A percentile compares a stretch with the other conserved stretches of the same genome.
These are phyloP conservation scores for Solanum aculeatissimum DNA, from an alignment of 305 asterid species.

Conservation along the genomic window DNA sequence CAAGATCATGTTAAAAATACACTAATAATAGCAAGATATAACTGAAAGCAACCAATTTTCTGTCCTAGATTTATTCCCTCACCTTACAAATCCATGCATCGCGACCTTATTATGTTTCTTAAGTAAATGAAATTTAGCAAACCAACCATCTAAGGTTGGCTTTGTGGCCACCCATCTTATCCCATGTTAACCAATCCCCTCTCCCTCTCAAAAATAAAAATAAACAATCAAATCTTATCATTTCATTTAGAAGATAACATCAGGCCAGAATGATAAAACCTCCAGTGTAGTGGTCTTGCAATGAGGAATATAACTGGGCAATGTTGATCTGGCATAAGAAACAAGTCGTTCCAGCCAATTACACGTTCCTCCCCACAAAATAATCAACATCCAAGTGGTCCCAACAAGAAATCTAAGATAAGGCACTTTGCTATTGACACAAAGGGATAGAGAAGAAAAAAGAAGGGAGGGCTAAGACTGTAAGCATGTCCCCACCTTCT, in stretches of 20 bases:
- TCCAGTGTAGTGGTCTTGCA: neutral
- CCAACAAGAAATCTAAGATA: neutral
- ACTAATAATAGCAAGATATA: neutral
- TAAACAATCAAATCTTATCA: neutral
- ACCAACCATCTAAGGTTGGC: neutral
- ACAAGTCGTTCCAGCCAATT: neutral
- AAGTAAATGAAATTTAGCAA: neutral
- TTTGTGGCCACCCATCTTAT: neutral
- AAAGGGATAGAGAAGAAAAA: neutral
- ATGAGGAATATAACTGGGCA: neutral
- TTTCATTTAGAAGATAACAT: neutral
- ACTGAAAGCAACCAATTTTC: neutral
- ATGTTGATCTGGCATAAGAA: neutral
- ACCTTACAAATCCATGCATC: neutral
- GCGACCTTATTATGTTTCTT: neutral
- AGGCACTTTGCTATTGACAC: neutral
- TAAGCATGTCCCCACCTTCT: neutral
- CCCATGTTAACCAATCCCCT: neutral
- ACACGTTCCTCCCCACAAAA: neutral
- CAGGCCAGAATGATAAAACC: neutral
- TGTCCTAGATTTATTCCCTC: neutral
- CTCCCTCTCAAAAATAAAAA: neutral
- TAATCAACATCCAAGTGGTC: neutral
- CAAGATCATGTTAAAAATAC: neutral
- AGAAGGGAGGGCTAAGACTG: neutral